Evolutionary conservation across 768 basidiomycete genomes (phyloP), one percentile per base, ranked within the genome.

Genomic region (Tylopilus balloui): DNA sequence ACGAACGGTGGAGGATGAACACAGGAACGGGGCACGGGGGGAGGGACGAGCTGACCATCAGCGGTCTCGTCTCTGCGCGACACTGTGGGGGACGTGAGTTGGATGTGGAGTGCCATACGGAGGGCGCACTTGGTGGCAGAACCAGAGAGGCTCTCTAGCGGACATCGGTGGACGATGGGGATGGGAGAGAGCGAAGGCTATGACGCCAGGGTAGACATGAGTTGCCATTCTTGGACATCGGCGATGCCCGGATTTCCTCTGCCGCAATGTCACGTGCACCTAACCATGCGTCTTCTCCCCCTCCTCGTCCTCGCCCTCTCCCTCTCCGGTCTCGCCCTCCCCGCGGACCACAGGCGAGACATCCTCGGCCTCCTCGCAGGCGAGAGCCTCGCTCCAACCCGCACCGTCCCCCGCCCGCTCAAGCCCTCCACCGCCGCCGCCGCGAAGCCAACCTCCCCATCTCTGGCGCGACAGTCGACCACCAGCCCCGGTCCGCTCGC

Each of bases 1-100:
- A 61, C 20, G 43, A 25, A 20, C 21, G 40, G 9, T 41, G 34
- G 41, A 53, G 56, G 47, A 23, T 51, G 45, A 48, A 14, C 4
- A 24, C 11, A 8, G 13, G 40, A 24, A 19, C 1, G 14, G 20
- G 39, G 21, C 7, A 23, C 14, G 6, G 13, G 11, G 6, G 13
- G 11, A 28, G 25, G n/a, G 13, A 32, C n/a, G 52, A 35, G 60
- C 74, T 34, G 55, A 91, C 89, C 86, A 88, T 90, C 39, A 92
- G 70, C 1, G 92, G 90, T 45, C 85, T 73, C 89, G 90, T 93
- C 70, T 94, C 89, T 45, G 87, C 82, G 64, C 83, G 77, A 62
- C 92, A 95, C 92, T 93, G 61, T 13, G 17, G 19, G 14, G 42
- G 17, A 54, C 21, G 47, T 57, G 19, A 60, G 61, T 39, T 2